These are phyloP conservation scores for Scutellaria galericulata DNA, from an alignment of 257 asterid species.

Conservation along the genomic window DNA sequence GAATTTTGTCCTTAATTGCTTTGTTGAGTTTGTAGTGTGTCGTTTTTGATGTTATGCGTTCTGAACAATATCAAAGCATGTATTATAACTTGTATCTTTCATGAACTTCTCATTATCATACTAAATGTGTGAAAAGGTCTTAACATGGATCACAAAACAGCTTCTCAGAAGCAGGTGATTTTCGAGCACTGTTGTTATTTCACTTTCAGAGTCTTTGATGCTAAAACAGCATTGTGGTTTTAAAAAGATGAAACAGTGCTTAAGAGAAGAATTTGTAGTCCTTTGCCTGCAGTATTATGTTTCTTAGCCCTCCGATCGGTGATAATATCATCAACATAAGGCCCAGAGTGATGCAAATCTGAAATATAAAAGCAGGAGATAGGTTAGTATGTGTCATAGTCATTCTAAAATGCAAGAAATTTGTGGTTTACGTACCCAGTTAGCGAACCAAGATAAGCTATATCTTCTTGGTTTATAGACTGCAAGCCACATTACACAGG, in stretches of 20 bases:
- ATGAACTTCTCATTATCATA: neutral
- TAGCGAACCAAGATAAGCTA: conserved; percentile 64
- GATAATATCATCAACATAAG: conserved; percentile 50
- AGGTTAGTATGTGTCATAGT: neutral
- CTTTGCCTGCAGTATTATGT: conserved; percentile 46
- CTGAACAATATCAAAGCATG: no score
- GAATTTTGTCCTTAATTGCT: no score
- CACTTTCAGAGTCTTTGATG: conserved; percentile 17
- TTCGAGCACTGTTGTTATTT: conserved; percentile 13
- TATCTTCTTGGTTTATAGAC: conserved; percentile 64
- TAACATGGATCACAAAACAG: no score
- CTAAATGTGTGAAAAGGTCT: no score
- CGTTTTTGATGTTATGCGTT: no score
- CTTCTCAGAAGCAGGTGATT: no score
- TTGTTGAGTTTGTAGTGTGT: no score
- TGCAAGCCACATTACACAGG: conserved; percentile 77
- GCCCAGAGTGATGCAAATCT: conserved; percentile 56
- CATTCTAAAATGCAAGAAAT: neutral
- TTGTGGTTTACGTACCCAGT: conserved; percentile 51
- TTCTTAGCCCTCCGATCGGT: conserved; percentile 57
- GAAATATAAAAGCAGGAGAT: neutral
- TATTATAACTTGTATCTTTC: neutral
- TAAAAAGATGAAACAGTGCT: neutral
- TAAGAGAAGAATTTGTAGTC: conserved; percentile 45
- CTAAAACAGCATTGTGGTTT: neutral